phyloP scores from a whole-genome alignment of 163 green algal species.

The Smithsoniella earleae region DNA sequence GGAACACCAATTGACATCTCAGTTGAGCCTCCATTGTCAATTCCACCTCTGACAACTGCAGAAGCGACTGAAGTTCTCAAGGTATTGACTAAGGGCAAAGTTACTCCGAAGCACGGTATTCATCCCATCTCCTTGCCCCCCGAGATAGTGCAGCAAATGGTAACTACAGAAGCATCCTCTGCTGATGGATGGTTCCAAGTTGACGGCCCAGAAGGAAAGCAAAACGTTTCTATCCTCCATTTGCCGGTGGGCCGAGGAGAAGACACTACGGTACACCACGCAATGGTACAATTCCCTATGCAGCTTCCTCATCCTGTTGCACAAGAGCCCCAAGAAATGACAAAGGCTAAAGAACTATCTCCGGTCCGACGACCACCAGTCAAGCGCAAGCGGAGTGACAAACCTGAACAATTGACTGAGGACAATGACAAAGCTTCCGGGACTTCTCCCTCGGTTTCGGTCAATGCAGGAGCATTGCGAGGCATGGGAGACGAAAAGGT shows the following conservation, averaged over 20 bases:
- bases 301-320: neutral
- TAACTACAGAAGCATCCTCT: neutral
- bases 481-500: neutral
- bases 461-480: neutral
- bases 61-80: neutral
- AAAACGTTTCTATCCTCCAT: slow-evolving; percentile 1
- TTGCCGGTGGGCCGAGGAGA: neutral
- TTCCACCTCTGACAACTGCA: neutral
- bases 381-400: neutral
- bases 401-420: neutral
- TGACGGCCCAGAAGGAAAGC: neutral
- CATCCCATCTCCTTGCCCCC: neutral
- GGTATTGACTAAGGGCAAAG: neutral
- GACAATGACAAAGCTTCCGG: neutral
- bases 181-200: neutral
- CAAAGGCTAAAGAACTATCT: neutral
- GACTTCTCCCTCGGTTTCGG: neutral
- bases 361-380: neutral
- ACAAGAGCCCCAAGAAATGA: neutral
- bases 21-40: neutral
- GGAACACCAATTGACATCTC: neutral
- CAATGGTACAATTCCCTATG: neutral
- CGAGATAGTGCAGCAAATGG: neutral
- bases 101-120: neutral
- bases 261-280: neutral